Conservation (phyloP, 768 basidiomycete genomes). For the Lactarius vividus region DNA sequence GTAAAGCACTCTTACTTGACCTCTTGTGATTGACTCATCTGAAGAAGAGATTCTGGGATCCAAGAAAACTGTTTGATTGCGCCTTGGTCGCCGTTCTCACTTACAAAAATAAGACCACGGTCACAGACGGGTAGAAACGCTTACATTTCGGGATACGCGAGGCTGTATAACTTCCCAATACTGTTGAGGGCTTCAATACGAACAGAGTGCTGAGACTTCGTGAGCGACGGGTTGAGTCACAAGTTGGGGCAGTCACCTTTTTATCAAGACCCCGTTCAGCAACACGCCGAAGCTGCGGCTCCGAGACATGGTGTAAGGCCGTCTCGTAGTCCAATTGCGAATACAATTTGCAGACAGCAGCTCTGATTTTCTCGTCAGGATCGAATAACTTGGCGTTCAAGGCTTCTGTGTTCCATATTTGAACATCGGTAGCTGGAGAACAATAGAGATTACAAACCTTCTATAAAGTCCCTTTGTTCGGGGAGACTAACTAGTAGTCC, state of each 20-base stretch:
- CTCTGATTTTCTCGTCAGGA: conserved; percentile 88
- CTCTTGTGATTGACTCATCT: conserved; percentile 51
- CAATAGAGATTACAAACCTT: conserved; percentile 50
- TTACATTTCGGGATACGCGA: conserved; percentile 89
- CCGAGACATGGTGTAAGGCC: conserved; percentile 75
- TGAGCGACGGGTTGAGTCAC: not conserved
- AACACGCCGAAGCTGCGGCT: conserved; percentile 56
- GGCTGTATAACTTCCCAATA: conserved; percentile 72
- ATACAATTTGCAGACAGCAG: conserved; percentile 79
- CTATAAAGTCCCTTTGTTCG: conserved; percentile 65
- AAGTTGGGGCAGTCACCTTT: conserved; percentile 52
- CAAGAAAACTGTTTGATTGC: conserved; percentile 84
- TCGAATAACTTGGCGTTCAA: conserved; percentile 69
- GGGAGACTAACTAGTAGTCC: conserved; percentile 62
- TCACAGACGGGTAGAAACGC: not conserved
- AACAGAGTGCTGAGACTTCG: conserved; percentile 46
- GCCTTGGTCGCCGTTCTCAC: conserved; percentile 73
- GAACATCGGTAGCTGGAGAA: conserved; percentile 9
- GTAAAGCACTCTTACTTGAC: conserved; percentile 46
- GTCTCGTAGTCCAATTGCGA: conserved; percentile 89
- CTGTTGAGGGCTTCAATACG: conserved; percentile 74
- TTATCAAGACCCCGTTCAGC: conserved; percentile 79
- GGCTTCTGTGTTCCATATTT: conserved; percentile 42
- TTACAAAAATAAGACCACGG: conserved; percentile 34
- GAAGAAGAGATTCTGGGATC: conserved; percentile 81